Conservation (phyloP, 345 rosid species). For the Tarenaya hassleriana region DNA sequence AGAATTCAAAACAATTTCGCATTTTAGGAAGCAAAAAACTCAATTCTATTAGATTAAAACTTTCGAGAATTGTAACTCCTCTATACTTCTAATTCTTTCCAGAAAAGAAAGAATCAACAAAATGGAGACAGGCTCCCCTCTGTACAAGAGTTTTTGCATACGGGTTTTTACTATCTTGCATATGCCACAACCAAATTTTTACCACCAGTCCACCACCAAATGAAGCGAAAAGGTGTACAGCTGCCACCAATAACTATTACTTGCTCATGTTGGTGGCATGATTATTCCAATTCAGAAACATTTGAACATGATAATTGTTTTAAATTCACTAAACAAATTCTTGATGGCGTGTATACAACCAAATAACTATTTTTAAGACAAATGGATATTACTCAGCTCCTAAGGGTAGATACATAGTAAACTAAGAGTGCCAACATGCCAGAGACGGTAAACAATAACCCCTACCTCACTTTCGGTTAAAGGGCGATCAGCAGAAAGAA, state of each 20-base stretch:
- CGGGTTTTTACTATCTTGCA: too few relatives aligned
- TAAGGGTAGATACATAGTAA: constrained; percentile 5
- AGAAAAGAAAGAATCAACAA: too few relatives aligned
- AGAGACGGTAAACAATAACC: constrained; percentile 4
- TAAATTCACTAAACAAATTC: constrained; percentile 13
- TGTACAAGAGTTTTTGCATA: too few relatives aligned
- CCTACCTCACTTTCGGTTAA: constrained; percentile 96
- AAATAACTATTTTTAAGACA: neutral
- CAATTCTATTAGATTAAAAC: too few relatives aligned
- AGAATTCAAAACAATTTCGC: too few relatives aligned
- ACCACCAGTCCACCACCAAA: too few relatives aligned
- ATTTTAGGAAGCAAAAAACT: too few relatives aligned
- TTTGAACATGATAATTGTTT: constrained; percentile 9
- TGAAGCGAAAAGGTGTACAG: too few relatives aligned
- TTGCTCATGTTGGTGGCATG: neutral
- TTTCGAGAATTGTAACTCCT: too few relatives aligned
- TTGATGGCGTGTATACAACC: constrained; percentile 16
- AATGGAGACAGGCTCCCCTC: too few relatives aligned
- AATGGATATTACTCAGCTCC: constrained; percentile 10
- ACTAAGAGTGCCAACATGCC: constrained; percentile 14
- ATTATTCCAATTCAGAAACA: neutral
- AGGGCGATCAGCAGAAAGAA: constrained; percentile 94
- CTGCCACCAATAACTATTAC: constrained; percentile 14
- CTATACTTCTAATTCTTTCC: too few relatives aligned
- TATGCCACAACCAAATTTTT: too few relatives aligned